Conservation (phyloP, 2,329 filamentous ascomycete species). For the Phyllosticta citribraziliensis region DNA sequence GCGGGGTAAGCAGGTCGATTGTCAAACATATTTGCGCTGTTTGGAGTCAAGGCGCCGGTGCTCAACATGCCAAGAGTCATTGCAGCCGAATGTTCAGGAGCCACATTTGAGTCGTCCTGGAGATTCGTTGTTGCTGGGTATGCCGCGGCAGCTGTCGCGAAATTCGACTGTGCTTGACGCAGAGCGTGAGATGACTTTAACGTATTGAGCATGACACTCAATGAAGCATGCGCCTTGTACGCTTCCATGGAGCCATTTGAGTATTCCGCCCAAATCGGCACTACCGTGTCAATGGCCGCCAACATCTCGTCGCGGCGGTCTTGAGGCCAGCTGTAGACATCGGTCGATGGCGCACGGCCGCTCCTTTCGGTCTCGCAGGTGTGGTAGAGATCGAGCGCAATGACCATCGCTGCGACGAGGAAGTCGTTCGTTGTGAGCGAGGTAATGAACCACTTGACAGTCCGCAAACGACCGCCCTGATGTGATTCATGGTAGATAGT, state of each 20-base stretch:
- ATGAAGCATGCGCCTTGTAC: slow-evolving; percentile 70
- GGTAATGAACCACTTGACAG: slow-evolving; percentile 68
- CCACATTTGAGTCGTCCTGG: slow-evolving; percentile 46
- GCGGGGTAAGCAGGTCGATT: slow-evolving; percentile 24
- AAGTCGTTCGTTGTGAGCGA: slow-evolving; percentile 79
- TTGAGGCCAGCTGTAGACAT: slow-evolving; percentile 36
- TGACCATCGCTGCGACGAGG: slow-evolving; percentile 72
- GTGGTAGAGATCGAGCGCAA: slow-evolving; percentile 74
- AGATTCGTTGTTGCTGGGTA: slow-evolving; percentile 17
- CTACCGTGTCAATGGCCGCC: slow-evolving; percentile 58
- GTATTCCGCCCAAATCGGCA: slow-evolving; percentile 69
- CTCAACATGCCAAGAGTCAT: slow-evolving; percentile 63
- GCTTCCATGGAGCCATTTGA: slow-evolving; percentile 77
- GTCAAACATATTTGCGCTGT: slow-evolving; percentile 32
- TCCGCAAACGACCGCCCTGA: slow-evolving; percentile 59
- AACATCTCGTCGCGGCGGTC: slow-evolving; percentile 62
- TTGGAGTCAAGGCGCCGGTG: slow-evolving; percentile 49
- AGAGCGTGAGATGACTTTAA: slow-evolving; percentile 45
- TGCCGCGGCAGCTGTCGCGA: slow-evolving; percentile 20
- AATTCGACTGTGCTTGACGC: slow-evolving; percentile 19
- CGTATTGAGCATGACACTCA: slow-evolving; percentile 79
- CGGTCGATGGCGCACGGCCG: slow-evolving; percentile 24
- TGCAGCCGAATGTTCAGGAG: slow-evolving; percentile 53
- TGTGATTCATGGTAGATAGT: slow-evolving; percentile 67
- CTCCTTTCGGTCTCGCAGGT: slow-evolving; percentile 36